Conservation (phyloP, 805 yeast genomes). For the Wickerhamiella slavikovae region DNA sequence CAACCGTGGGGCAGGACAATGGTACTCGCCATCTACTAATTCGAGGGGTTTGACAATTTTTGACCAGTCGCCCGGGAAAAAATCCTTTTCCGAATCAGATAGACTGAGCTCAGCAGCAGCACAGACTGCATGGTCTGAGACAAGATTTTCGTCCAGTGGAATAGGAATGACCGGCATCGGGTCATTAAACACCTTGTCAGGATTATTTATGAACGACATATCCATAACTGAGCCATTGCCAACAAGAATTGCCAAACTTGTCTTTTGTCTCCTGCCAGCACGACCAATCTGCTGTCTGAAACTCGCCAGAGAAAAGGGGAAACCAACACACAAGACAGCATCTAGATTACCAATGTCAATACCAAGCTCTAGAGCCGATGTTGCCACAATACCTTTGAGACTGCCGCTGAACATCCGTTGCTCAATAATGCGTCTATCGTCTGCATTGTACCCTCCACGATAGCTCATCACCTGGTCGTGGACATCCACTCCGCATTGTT, state of each 20-base stretch:
- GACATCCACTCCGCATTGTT: conserved; percentile 20
- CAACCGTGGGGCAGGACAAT: conserved; percentile 34
- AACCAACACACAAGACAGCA: conserved; percentile 81
- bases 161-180: conserved; percentile 39
- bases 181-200: conserved; percentile 32
- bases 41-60: conserved; percentile 13
- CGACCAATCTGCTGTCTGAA: conserved; percentile 93
- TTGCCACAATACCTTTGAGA: conserved; percentile 71
- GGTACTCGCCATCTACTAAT: conserved; percentile 22
- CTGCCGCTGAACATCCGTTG: conserved; percentile 76
- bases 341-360: conserved; percentile 87
- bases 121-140: conserved; percentile 75
- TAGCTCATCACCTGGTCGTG: conserved; percentile 67
- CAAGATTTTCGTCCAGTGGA: conserved; percentile 37
- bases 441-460: conserved; percentile 82
- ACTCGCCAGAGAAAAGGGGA: conserved; percentile 71
- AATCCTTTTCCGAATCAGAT: conserved; percentile 29
- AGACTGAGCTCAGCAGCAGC: conserved; percentile 79
- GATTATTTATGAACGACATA: conserved; percentile 58
- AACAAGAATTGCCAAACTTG: conserved; percentile 67
- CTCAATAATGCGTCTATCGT: conserved; percentile 75
- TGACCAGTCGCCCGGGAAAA: conserved; percentile 25
- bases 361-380: conserved; percentile 90
- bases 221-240: conserved; percentile 69
- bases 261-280: conserved; percentile 72